Evolutionary conservation across 2,329 filamentous ascomycete genomes (phyloP).

Genomic region (Neonectria hederae): DNA sequence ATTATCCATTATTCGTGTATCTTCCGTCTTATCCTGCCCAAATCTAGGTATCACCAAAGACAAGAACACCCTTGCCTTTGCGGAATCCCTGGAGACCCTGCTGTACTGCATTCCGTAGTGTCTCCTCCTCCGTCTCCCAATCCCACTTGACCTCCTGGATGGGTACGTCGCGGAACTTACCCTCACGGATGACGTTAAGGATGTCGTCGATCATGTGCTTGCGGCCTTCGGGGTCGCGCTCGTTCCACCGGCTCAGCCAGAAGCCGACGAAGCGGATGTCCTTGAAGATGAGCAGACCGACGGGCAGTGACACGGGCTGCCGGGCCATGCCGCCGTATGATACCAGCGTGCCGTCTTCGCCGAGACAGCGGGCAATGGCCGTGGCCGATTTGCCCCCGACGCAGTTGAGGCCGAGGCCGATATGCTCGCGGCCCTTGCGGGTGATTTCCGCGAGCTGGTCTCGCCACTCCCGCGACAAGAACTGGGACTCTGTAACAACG

Average conservation of each 20-base stretch:
- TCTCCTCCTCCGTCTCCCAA: constrained; percentile 78
- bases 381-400: constrained; percentile 89
- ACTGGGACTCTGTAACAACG: constrained; percentile 66
- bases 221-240: constrained; percentile 77
- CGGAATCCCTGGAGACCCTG: constrained; percentile 86
- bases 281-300: constrained; percentile 91
- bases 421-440: constrained; percentile 73
- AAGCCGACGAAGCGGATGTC: constrained; percentile 90
- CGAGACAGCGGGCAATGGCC: constrained; percentile 78
- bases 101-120: constrained; percentile 78
- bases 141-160: constrained; percentile 85
- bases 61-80: constrained; percentile 88
- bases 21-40: not conserved
- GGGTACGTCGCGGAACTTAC: constrained; percentile 84
- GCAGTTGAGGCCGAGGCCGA: constrained; percentile 88
- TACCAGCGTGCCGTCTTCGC: constrained; percentile 77
- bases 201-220: constrained; percentile 86
- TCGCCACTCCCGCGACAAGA: constrained; percentile 67
- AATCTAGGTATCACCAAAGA: constrained; percentile 71
- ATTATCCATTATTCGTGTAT: constrained; percentile 2
- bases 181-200: constrained; percentile 75
- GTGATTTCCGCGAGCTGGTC: constrained; percentile 72
- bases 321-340: constrained; percentile 97
- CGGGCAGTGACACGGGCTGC: constrained; percentile 83
- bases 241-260: constrained; percentile 93